Base-by-base conservation (phyloP, 2,329 filamentous ascomycete genomes). In the Onygena corvina region DNA sequence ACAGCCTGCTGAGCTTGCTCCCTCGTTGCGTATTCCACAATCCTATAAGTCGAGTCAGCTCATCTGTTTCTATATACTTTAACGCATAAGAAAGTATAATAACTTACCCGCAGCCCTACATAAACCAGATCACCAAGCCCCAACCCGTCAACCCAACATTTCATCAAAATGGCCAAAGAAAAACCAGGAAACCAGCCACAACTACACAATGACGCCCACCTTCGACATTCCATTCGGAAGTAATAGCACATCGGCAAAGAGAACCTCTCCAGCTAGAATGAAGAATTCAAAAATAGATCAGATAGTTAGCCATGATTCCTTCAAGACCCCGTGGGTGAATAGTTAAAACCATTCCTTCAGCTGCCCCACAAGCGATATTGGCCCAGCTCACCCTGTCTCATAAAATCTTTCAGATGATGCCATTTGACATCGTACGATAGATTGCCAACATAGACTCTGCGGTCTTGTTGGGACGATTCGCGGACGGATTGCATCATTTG, bases 181-280 rank as follows among this genome's bases (percentile, higher is more conserved):
- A 80, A 74, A 74, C 73, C 73, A 72, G 67, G 73, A 75, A 80
- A 79, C 85, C 86, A 86, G 80, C 83, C 84, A 82, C 79, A 82
- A 80, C 84, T 84, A 89, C 77, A 75, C 81, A 76, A 85, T 84
- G 78, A 83, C 81, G 88, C 86, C 87, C 89, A 96, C 90, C 90
- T 98, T 98, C 86, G 90, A 96, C 92, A 98, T 98, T 89, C 92
- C 92, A 80, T 98, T 98, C 67, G 92, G 92, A 83, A 98, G 88
- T 72, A 94, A 79, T 73, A 98, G 83, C 67, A 98, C 92, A 79
- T 98, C 92, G 76, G 92, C 92, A 76, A 94, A 98, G 75, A 96
- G 81, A 70, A 98, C 92, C 72, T 96, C 90, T 79, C 92, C 92
- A 76, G 92, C 92, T 96, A 72, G 61, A 65, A 58, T 33, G 54